phyloP scores from a whole-genome alignment of 257 asterid genomes.

The Scutellaria baicalensis region DNA sequence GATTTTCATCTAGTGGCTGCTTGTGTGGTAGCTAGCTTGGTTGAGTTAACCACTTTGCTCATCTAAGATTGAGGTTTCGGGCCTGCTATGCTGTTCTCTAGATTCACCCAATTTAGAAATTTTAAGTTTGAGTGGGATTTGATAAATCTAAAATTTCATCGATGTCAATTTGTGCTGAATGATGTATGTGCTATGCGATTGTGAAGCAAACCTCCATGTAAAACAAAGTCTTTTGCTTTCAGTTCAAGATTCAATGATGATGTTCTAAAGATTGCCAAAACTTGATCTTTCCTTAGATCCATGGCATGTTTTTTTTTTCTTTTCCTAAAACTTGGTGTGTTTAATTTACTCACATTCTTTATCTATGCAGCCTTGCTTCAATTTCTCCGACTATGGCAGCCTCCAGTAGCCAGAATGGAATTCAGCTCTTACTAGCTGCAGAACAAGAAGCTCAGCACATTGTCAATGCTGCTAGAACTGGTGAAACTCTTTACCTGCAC shows the following conservation, averaged over 20 bases:
- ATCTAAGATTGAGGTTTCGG: neutral
- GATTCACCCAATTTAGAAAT: neutral
- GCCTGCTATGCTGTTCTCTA: neutral
- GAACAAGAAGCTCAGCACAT: slow-evolving; percentile 62
- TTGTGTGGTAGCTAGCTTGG: neutral
- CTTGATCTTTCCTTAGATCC: neutral
- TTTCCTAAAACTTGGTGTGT: neutral
- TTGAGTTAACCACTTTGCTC: neutral
- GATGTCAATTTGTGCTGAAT: neutral
- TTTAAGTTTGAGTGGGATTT: neutral
- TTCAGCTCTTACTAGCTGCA: slow-evolving; percentile 50
- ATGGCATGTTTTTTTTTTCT: neutral
- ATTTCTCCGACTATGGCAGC: slow-evolving; percentile 30
- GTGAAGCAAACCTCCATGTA: neutral
- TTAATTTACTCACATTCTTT: neutral
- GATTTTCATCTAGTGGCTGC: neutral
- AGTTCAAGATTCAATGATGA: neutral
- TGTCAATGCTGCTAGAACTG: slow-evolving; percentile 50
- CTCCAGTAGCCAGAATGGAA: slow-evolving; percentile 47
- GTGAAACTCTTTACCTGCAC: slow-evolving; percentile 16
- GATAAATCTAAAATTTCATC: neutral
- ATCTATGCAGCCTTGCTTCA: slow-evolving; percentile 18
- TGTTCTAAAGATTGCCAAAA: neutral
- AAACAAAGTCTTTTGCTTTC: neutral
- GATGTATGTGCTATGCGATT: neutral